These are phyloP conservation scores for Phytophthora citricola DNA, from an alignment of 352 stramenopile genomes.

Conservation along the genomic window DNA sequence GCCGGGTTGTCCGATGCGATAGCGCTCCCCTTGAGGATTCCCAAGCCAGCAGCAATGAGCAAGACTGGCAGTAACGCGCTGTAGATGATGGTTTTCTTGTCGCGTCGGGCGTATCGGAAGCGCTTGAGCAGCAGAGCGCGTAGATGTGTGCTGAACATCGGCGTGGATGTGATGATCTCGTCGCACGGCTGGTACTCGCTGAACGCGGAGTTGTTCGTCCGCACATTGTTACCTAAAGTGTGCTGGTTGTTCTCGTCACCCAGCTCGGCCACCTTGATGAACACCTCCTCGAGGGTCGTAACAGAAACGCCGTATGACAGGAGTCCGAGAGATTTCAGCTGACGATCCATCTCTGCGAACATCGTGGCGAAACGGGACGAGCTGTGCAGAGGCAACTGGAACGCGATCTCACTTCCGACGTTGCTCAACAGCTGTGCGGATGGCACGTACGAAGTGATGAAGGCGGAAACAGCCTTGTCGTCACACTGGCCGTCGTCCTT, in stretches of 20 bases:
- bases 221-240: conserved; percentile 32
- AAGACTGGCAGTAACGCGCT: conserved; percentile 55
- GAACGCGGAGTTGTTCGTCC: conserved; percentile 5
- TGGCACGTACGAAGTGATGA: conserved; percentile 39
- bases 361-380: conserved; percentile 55
- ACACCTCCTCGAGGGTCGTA: conserved; percentile 79
- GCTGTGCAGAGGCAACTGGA: conserved; percentile 57
- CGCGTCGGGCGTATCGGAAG: conserved; percentile 50
- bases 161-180: conserved; percentile 18
- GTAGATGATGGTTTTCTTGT: conserved; percentile 55
- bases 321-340: conserved; percentile 43
- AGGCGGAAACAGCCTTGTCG: conserved; percentile 30
- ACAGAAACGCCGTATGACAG: conserved; percentile 78
- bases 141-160: conserved; percentile 43
- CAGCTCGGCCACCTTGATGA: conserved; percentile 66
- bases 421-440: conserved; percentile 56
- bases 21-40: conserved; percentile 39
- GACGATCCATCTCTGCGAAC: conserved; percentile 58
- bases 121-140: conserved; percentile 59
- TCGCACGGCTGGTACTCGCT: conserved; percentile 28
- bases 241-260: conserved; percentile 41
- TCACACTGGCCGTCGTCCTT: conserved; percentile 45
- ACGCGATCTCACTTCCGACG: conserved; percentile 67
- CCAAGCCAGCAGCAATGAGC: conserved; percentile 55
- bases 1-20: conserved; percentile 41